Evolutionary conservation across 1,284 basidiomycete species (phyloP), one percentile per base, ranked within the genome.

Genomic region (Veloporphyrellus conicus): DNA sequence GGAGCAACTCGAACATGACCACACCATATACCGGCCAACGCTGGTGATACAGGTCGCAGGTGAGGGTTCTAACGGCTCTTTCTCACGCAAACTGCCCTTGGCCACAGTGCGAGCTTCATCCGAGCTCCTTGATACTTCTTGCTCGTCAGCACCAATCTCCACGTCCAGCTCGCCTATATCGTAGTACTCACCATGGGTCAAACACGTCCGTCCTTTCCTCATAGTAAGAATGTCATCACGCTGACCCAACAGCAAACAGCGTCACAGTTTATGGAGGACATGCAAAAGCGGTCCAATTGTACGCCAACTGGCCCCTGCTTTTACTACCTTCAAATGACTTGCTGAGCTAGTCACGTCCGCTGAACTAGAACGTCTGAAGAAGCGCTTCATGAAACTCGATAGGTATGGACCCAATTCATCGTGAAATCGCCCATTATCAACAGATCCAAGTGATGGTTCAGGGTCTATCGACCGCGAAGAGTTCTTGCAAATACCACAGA

Each of bases 321-420:
- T 23, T 42, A 29, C 41, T 38, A 16, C 43, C 25, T 16, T 27
- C 29, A 11, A 43, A 50, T 50, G 41, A 60, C 52, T 37, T 20
- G 36, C 27, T 42, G 5, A 20, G 33, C 41, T 16, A 96, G 93
- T 97, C 81, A 95, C 90, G 32, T 88, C 85, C 36, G 79, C 83
- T 49, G 93, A 97, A 71, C 74, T 97, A 56, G 89, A 97, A 62
- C 82, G 95, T 38, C 78, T 99, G 57, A 97, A 97, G 80, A 98
- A 97, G 70, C 84, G 95, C 41, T 99, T 99, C 70, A 96, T 99
- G 92, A 99, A 99, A 73, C 84, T 99, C 58, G 96, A 99, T 69
- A 89, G 90, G 79, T 82, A 54, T 50, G 69, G 11, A 41, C 43
- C 38, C 28, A 9, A 14, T 42, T 16, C 35, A 18, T 31, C 39